phyloP scores from a whole-genome alignment of 2,329 filamentous ascomycete genomes.

The Botryotinia globosa region DNA sequence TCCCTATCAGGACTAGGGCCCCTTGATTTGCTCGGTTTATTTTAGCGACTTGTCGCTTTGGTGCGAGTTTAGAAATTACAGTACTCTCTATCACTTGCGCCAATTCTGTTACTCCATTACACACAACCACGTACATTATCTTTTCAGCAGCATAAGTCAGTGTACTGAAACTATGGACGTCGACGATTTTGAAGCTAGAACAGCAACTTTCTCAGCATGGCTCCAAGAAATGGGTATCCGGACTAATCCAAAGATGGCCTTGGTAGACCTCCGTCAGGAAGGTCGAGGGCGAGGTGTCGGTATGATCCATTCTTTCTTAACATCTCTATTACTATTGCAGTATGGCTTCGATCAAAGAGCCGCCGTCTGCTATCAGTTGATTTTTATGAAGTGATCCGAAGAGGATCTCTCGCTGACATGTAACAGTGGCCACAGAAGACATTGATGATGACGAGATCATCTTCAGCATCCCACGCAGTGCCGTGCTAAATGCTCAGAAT shows the following conservation, averaged over 20 bases:
- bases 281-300: constrained; percentile 61
- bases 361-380: neutral
- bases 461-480: constrained; percentile 60
- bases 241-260: constrained; percentile 55
- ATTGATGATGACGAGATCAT: constrained; percentile 62
- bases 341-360: constrained; percentile 38
- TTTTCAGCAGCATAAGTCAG: neutral
- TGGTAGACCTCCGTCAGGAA: constrained; percentile 55
- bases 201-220: constrained; percentile 56
- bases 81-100: neutral
- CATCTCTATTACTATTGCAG: constrained; percentile 42
- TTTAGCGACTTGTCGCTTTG: constrained; percentile 19
- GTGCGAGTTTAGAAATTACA: constrained; percentile 20
- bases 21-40: constrained; percentile 20
- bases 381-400: neutral
- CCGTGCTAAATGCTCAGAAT: constrained; percentile 59
- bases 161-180: constrained; percentile 29
- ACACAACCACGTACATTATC: constrained; percentile 11
- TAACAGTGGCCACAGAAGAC: constrained; percentile 53
- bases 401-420: constrained; percentile 23
- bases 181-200: constrained; percentile 45
- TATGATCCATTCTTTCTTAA: constrained; percentile 43
- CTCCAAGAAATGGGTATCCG: constrained; percentile 50
- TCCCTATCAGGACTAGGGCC: constrained; percentile 12
- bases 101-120: constrained; percentile 13